A percentile compares a stretch with the other conserved stretches of the same genome.
Evolutionary conservation across 257 asterid genomes (phyloP).

Genomic region (Eustoma russellianum): DNA sequence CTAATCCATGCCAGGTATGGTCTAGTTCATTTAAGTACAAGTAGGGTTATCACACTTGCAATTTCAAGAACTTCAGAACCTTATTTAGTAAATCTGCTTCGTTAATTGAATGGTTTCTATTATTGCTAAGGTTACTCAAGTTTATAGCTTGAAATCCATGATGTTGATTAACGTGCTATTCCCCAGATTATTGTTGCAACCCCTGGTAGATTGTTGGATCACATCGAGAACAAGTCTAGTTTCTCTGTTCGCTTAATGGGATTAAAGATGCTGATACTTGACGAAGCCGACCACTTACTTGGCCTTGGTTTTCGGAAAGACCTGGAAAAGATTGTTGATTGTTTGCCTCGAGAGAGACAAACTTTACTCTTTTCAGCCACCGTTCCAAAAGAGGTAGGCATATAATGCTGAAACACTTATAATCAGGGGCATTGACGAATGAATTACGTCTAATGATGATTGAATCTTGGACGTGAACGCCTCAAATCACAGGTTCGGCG

Average conservation of each 20-base stretch:
- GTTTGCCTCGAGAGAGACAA: slow-evolving; percentile 85
- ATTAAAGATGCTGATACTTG: slow-evolving; percentile 80
- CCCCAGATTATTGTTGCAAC: slow-evolving; percentile 88
- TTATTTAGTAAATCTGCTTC: neutral
- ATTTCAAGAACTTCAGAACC: neutral
- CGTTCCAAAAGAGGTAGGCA: slow-evolving; percentile 73
- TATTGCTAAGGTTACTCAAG: neutral
- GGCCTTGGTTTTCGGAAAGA: slow-evolving; percentile 89
- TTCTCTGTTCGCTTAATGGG: slow-evolving; percentile 84
- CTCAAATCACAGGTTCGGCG: slow-evolving; percentile 66
- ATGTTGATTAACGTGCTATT: slow-evolving; percentile 11
- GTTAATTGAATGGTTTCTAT: too few relatives aligned
- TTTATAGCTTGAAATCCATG: neutral
- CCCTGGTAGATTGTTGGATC: slow-evolving; percentile 95
- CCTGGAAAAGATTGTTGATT: slow-evolving; percentile 83
- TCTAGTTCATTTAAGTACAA: neutral
- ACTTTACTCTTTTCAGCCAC: slow-evolving; percentile 84
- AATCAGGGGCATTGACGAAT: neutral
- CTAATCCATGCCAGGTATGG: slow-evolving; percentile 68
- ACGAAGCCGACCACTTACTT: slow-evolving; percentile 84
- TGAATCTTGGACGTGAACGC: too few relatives aligned
- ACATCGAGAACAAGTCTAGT: slow-evolving; percentile 87
- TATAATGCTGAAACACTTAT: slow-evolving; percentile 4
- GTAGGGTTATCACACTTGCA: neutral
- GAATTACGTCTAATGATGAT: too few relatives aligned